Percentiles rank a stretch among this genome's conserved stretches.
Conservation (phyloP, 2,329 filamentous ascomycete species). For the Aspergillus costaricaensis region DNA sequence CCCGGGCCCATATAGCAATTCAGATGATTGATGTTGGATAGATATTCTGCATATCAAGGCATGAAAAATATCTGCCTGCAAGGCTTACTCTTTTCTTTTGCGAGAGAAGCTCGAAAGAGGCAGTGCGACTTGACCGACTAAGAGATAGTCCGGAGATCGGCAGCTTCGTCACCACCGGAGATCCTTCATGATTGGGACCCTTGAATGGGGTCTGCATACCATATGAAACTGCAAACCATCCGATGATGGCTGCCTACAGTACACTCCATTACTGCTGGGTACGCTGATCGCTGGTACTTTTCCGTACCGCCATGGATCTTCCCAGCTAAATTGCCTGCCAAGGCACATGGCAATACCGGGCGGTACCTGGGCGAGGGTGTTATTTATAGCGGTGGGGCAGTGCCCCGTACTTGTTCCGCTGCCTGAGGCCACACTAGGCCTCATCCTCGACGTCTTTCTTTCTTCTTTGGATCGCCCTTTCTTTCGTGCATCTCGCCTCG, state of each 20-base stretch:
- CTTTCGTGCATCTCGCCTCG: background rate
- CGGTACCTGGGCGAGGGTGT: background rate
- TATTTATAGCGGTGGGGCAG: slow-evolving; percentile 11
- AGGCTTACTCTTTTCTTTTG: background rate
- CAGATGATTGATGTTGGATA: background rate
- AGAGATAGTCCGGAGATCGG: background rate
- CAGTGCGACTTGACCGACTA: background rate
- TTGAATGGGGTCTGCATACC: background rate
- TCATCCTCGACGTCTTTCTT: background rate
- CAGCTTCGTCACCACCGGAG: background rate
- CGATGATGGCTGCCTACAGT: background rate
- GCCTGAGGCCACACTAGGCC: slow-evolving; percentile 1
- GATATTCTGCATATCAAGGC: background rate
- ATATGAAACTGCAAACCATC: background rate
- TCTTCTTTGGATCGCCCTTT: background rate
- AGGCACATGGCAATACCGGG: background rate
- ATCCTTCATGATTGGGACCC: background rate
- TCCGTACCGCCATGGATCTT: background rate
- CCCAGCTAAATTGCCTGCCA: background rate
- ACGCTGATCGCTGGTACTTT: background rate
- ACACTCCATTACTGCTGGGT: background rate
- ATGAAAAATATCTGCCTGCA: background rate
- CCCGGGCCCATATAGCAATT: too few species aligned
- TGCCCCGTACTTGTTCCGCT: background rate
- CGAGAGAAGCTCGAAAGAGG: background rate